phyloP scores from a whole-genome alignment of 345 rosid genomes.

The Populus alba region DNA sequence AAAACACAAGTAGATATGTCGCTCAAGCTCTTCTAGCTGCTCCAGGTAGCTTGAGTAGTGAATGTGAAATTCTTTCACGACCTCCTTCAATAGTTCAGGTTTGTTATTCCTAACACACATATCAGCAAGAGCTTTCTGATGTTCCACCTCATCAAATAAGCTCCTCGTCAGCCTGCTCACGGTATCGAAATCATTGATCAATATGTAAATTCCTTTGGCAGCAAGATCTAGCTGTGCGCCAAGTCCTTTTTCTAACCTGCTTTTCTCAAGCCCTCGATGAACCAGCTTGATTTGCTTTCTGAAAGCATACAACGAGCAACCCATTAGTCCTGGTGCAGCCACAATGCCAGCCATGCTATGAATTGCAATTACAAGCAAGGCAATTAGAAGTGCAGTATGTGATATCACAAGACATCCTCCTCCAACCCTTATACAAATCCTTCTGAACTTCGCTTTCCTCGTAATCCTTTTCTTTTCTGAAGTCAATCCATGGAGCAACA shows the following conservation, averaged over 20 bases:
- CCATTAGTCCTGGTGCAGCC: constrained; percentile 56
- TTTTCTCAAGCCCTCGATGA: constrained; percentile 21
- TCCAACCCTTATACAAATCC: constrained; percentile 46
- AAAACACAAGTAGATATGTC: constrained; percentile 61
- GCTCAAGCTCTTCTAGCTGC: constrained; percentile 76
- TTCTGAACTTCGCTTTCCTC: constrained; percentile 40
- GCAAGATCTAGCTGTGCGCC: constrained; percentile 64
- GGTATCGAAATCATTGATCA: constrained; percentile 77
- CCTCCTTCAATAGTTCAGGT: constrained; percentile 54
- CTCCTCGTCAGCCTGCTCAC: constrained; percentile 58
- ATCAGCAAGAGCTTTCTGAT: constrained; percentile 47
- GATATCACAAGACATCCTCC: constrained; percentile 42
- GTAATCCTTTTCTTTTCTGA: constrained; percentile 42
- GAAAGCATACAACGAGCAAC: constrained; percentile 32
- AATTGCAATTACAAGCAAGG: constrained; percentile 48
- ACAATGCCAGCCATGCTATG: constrained; percentile 60
- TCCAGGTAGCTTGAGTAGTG: constrained; percentile 53
- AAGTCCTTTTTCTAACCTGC: constrained; percentile 36
- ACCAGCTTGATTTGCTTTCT: constrained; percentile 34
- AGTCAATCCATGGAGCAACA: constrained; percentile 45
- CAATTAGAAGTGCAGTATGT: constrained; percentile 37
- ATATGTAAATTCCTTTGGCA: constrained; percentile 66
- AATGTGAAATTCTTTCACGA: constrained; percentile 46
- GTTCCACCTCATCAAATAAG: constrained; percentile 62
- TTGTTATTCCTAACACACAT: constrained; percentile 53